Percentiles rank a stretch among this genome's conserved stretches.
Evolutionary conservation across 805 yeast genomes (phyloP).

Genomic region (Nakazawaea ernobii): DNA sequence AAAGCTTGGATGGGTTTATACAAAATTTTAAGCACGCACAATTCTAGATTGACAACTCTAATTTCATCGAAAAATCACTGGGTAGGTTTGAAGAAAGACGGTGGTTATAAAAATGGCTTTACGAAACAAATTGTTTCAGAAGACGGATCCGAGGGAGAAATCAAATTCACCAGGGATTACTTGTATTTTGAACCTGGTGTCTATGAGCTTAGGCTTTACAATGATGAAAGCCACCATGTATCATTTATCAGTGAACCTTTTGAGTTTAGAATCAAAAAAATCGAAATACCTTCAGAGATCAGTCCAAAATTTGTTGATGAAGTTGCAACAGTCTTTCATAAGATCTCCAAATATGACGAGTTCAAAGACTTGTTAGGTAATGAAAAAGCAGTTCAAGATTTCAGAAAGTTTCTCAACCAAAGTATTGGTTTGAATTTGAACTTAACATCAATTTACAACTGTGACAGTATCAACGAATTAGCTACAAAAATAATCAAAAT

Average conservation of each 20-base stretch:
- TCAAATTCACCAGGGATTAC: conserved; percentile 41
- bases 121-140: conserved; percentile 4
- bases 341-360: neutral
- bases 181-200: conserved; percentile 64
- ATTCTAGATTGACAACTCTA: conserved; percentile 48
- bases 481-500: conserved; percentile 21
- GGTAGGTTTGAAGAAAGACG: conserved; percentile 37
- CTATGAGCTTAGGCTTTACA: conserved; percentile 71
- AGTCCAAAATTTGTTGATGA: conserved; percentile 27
- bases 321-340: conserved; percentile 16
- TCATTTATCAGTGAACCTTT: conserved; percentile 59
- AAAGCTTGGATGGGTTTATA: conserved; percentile 79
- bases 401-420: conserved; percentile 18
- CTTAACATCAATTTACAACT: conserved; percentile 34
- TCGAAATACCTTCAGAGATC: conserved; percentile 31
- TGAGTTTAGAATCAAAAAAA: conserved; percentile 41
- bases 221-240: conserved; percentile 65
- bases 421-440: conserved; percentile 30
- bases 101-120: conserved; percentile 26
- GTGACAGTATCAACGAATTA: conserved; percentile 24
- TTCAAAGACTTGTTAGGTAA: conserved; percentile 13
- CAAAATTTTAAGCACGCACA: conserved; percentile 52
- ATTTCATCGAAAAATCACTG: conserved; percentile 65
- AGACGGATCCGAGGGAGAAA: conserved; percentile 32
- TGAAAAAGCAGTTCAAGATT: conserved; percentile 13